Evolutionary conservation across 768 basidiomycete species (phyloP), one percentile per base, ranked within the genome.

Genomic region (Cytidiella melzeri): DNA sequence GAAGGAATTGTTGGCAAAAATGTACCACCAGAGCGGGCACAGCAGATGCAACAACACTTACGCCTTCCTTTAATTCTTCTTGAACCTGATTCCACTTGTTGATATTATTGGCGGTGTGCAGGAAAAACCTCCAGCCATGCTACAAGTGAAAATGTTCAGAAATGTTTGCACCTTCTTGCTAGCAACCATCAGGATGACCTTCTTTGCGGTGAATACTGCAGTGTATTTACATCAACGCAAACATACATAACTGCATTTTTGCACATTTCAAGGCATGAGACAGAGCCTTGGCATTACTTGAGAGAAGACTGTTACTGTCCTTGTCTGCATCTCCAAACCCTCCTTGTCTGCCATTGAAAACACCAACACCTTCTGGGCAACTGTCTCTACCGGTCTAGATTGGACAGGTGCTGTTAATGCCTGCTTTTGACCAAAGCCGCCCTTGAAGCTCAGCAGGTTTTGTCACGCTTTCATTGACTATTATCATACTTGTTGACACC

Each of bases 71-170:
- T 43, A 96, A 75, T 60, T 92, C 94, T 67, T 85, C 86, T 67
- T 95, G 91, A 9, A 94, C 90, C 70, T 85, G 86, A 63, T 94
- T 98, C 96, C 95, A 99, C 64, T 98, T 97, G 60, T 77, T 84
- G 62, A 99, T 97, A 60, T 93, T 92, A 64, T 79, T 87, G 43
- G 79, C 87, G 40, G 83, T 88, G 90, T 96, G 62, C 2, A 6
- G 18, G 62, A 38, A 49, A 50, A 45, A n/a, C n/a, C n/a, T n/a
- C n/a, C 5, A 3, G 24, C 5, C 6, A 44, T 9, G 23, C 11
- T 19, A 6, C 37, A 4, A 7, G 18, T 4, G 5, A 25, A 11
- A 13, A 24, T 11, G 11, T 19, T 30, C 23, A 24, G 11, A 40
- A 11, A 30, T 30, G n/a, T n/a, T n/a, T 55, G 30, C 57, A 85